Conservation (phyloP, 208 protist species). For the Leishmania braziliensis region DNA sequence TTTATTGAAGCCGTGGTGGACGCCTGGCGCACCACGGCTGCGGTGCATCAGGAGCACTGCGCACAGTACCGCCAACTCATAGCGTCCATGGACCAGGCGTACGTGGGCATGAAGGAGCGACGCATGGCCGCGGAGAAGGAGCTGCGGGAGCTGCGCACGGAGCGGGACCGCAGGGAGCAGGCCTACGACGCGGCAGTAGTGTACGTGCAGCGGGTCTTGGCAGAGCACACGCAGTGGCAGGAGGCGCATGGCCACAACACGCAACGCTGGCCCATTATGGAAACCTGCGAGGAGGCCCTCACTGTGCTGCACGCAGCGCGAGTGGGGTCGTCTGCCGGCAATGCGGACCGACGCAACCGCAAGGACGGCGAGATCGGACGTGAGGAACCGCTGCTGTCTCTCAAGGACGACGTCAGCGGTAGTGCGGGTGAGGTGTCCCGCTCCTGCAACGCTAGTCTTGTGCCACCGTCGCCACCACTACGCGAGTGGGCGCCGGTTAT, state of each 20-base stretch:
- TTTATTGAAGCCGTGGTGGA: slow-evolving; percentile 43
- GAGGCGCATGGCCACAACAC: slow-evolving; percentile 59
- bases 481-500: slow-evolving; percentile 14
- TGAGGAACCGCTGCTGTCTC: neutral
- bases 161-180: slow-evolving; percentile 60
- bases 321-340: slow-evolving; percentile 2
- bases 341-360: neutral
- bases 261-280: slow-evolving; percentile 55
- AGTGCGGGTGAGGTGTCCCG: neutral
- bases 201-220: slow-evolving; percentile 73
- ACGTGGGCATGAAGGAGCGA: slow-evolving; percentile 55
- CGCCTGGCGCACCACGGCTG: slow-evolving; percentile 37
- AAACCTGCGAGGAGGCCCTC: slow-evolving; percentile 43
- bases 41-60: slow-evolving; percentile 41
- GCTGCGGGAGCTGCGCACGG: slow-evolving; percentile 44
- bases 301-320: slow-evolving; percentile 26
- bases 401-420: neutral
- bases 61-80: slow-evolving; percentile 55
- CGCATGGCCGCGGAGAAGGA: slow-evolving; percentile 59
- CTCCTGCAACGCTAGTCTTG: neutral
- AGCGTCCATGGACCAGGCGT: slow-evolving; percentile 38
- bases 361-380: slow-evolving; percentile 1
- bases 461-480: slow-evolving; percentile 5
- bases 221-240: slow-evolving; percentile 75
- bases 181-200: slow-evolving; percentile 60